Evolutionary conservation across 805 yeast genomes (phyloP), one percentile per base, ranked within the genome.

Genomic region (Hanseniaspora nectarophila): DNA sequence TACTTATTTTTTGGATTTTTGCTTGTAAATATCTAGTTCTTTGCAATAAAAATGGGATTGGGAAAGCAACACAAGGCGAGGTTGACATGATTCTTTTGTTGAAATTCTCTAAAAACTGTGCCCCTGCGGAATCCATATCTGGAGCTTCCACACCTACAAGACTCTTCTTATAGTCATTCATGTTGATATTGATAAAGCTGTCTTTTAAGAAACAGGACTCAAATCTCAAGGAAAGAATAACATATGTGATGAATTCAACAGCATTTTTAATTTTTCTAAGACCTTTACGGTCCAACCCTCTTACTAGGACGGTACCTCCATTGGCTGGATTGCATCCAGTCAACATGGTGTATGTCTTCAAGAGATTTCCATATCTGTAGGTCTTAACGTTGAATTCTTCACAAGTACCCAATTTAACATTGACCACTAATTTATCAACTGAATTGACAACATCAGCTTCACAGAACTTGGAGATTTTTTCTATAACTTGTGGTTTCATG

Each of bases 391-490:
- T 86, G 62, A 92, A 82, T 6, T 66, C 64, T 2, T 73, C 76
- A 66, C 97, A 90, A 7, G 70, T 69, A 0, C 98, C 99, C 47
- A 92, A 69, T 52, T 74, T 78, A 3, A 86, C 79, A 38, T 71
- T 73, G 58, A 80, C 74, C 12, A 92, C 85, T 13, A 92, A 69
- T 60, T 83, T 85, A 61, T 92, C 96, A 50, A 88, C 82, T 0
- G 97, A 82, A 20, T 82, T 79, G 20, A 86, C 83, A 21, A 94
- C 80, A 60, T 88, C 96, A 0, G 95, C 88, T 46, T 78, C 80
- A 0, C 95, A 83, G 56, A 87, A 72, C 51, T 87, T 70, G 0
- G 96, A 77, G 4, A 90, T 74, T 51, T 94, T 72, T 56, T 81
- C 83, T 40, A 92, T 75, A 1, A 88, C 89, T 57, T 80, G 87